phyloP scores from a whole-genome alignment of 257 asterid genomes.

The Solanum sitiens region DNA sequence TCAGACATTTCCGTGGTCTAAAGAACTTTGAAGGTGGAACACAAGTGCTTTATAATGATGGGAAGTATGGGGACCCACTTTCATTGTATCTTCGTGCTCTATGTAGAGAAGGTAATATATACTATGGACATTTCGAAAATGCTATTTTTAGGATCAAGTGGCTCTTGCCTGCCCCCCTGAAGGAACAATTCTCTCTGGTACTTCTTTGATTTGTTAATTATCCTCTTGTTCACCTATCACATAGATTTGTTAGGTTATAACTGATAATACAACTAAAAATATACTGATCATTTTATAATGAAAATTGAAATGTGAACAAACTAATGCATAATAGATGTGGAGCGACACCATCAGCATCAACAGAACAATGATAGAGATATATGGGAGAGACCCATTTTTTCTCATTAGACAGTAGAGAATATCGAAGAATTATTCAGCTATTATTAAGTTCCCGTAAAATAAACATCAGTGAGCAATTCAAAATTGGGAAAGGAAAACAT shows the following conservation, averaged over 20 bases:
- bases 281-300: neutral
- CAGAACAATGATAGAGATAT: neutral
- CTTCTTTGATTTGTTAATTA: neutral
- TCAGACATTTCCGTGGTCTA: constrained; percentile 91
- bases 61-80: constrained; percentile 92
- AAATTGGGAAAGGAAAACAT: neutral
- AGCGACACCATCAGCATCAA: neutral
- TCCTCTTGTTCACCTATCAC: neutral
- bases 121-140: neutral
- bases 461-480: neutral
- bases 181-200: neutral
- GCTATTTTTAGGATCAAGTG: neutral
- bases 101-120: constrained; percentile 77
- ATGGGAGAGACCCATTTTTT: neutral
- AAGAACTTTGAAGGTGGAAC: constrained; percentile 77
- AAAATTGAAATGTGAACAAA: neutral
- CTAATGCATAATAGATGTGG: neutral
- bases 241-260: neutral
- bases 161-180: neutral
- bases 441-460: neutral
- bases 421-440: neutral
- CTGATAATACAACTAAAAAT: neutral
- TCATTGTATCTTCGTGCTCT: constrained; percentile 90
- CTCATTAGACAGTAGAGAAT: neutral
- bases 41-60: constrained; percentile 51